A percentile compares a stretch with the other conserved stretches of the same genome.
These are phyloP conservation scores for Pelargonium myrrhifolium DNA, from an alignment of 441 rosid genomes.

Conservation along the genomic window DNA sequence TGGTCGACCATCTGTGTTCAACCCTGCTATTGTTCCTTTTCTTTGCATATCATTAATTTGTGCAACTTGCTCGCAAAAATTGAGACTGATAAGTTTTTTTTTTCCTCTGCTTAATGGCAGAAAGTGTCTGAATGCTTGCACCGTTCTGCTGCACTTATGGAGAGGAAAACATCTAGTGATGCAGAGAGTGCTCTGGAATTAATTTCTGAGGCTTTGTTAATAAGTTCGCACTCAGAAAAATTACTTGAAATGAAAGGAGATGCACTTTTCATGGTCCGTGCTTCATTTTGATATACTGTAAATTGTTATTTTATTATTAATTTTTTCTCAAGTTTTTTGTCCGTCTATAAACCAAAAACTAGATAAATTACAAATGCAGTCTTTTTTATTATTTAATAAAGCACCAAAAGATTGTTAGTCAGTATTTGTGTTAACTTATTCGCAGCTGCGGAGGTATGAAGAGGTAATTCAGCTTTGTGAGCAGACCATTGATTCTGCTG, in stretches of 20 bases:
- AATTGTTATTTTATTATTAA: neutral
- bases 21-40: neutral
- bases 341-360: neutral
- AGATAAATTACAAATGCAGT: neutral
- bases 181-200: conserved; percentile 43
- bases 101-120: conserved; percentile 31
- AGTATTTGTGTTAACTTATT: conserved; percentile 17
- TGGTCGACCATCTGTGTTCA: no score
- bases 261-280: conserved; percentile 45
- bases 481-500: conserved; percentile 40
- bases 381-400: conserved; percentile 19
- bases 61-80: neutral
- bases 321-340: no score
- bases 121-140: conserved; percentile 41
- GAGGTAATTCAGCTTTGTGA: conserved; percentile 62
- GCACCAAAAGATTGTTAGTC: conserved; percentile 13
- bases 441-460: conserved; percentile 50
- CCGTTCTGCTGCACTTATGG: conserved; percentile 34
- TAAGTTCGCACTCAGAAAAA: conserved; percentile 56
- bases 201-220: conserved; percentile 42
- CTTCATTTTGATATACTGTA: neutral
- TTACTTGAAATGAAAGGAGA: conserved; percentile 65
- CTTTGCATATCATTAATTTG: neutral
- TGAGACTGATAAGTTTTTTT: conserved; percentile 13
- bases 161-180: conserved; percentile 39